phyloP scores from a whole-genome alignment of 208 protist species.

The Tritrichomonas foetus region DNA sequence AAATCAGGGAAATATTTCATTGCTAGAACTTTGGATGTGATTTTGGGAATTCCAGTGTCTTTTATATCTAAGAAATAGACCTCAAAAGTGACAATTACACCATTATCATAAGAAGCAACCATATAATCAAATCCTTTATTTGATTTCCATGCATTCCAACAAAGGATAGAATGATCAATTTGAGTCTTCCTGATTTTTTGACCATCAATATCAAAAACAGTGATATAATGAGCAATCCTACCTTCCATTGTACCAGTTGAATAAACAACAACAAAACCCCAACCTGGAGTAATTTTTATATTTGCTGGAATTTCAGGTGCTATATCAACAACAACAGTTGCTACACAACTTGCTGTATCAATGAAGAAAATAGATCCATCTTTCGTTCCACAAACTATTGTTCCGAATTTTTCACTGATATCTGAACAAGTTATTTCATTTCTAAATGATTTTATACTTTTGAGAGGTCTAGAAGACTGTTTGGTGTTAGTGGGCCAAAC shows the following conservation, averaged over 20 bases:
- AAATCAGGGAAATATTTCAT: no score
- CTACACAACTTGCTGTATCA: not conserved
- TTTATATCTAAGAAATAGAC: not conserved
- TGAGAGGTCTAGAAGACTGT: no score
- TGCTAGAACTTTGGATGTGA: no score
- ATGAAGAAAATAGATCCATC: not conserved
- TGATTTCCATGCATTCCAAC: not conserved
- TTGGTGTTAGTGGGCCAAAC: not conserved
- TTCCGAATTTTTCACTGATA: not conserved
- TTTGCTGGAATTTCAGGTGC: not conserved
- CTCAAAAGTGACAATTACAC: not conserved
- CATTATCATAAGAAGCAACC: not conserved
- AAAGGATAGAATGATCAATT: not conserved
- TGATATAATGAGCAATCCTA: not conserved
- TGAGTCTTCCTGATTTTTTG: not conserved
- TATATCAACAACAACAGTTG: not conserved
- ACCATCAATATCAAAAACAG: not conserved
- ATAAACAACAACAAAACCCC: constrained; percentile 25
- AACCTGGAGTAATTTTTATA: not conserved
- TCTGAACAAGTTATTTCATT: not conserved
- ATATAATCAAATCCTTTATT: constrained; percentile 5
- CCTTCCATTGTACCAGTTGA: not conserved
- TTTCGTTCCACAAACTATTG: not conserved
- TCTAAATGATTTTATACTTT: not conserved
- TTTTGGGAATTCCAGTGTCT: no score